Conservation (phyloP, 2,329 filamentous ascomycete genomes). For the Xylariales sp. region DNA sequence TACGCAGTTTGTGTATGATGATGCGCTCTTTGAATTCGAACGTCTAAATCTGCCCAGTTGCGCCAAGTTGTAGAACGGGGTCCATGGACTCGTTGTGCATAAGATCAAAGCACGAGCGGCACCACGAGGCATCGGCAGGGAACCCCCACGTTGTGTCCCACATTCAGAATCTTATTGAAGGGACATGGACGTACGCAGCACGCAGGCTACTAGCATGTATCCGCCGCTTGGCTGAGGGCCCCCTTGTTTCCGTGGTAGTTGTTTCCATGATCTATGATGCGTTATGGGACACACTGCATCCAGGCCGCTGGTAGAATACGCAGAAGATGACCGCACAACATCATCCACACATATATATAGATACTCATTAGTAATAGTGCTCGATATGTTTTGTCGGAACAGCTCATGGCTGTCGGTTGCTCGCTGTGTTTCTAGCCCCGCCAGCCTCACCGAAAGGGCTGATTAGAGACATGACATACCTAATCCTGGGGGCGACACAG, state of each 20-base stretch:
- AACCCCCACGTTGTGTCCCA: conserved; percentile 13
- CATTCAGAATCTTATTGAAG: conserved; percentile 9
- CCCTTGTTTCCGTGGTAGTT: not conserved
- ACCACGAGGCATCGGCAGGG: not conserved
- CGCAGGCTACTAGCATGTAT: not conserved
- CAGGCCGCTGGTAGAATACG: not conserved
- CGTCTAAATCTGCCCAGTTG: too few species aligned
- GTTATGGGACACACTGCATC: not conserved
- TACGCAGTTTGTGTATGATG: too few species aligned
- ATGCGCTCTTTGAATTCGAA: too few species aligned
- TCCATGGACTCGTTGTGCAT: not conserved
- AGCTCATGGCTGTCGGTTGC: not conserved
- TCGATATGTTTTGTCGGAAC: not conserved
- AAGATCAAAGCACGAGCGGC: not conserved
- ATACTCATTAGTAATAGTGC: not conserved
- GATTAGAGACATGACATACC: not conserved
- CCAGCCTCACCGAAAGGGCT: not conserved
- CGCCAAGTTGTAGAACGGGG: conserved; percentile 6
- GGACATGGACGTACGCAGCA: not conserved
- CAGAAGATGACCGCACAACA: not conserved
- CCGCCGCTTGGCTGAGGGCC: not conserved
- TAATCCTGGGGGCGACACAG: not conserved
- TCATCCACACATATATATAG: not conserved
- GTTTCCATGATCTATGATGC: not conserved
- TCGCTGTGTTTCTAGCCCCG: not conserved